Conservation (phyloP, 2,329 filamentous ascomycete species). For the Fusarium sp. region DNA sequence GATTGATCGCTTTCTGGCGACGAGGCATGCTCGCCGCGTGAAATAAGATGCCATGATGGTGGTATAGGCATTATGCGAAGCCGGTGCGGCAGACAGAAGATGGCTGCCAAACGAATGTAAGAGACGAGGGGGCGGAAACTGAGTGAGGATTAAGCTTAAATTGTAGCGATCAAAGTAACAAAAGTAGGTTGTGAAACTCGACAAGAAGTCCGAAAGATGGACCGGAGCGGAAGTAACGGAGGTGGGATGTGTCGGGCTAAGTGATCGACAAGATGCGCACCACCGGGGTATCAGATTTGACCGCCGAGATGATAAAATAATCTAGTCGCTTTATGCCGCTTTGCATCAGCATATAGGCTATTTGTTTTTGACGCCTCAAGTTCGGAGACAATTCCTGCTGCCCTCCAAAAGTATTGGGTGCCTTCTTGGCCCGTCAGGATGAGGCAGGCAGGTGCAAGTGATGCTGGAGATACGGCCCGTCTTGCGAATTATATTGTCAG, state of each 20-base stretch:
- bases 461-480: not conserved
- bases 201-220: conserved; percentile 37
- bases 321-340: not conserved
- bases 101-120: conserved; percentile 1
- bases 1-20: conserved; percentile 35
- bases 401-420: conserved; percentile 2
- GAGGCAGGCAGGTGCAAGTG: not conserved
- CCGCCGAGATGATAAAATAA: not conserved
- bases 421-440: conserved; percentile 2
- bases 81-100: conserved; percentile 6
- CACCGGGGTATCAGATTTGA: not conserved
- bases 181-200: conserved; percentile 14
- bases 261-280: conserved; percentile 26
- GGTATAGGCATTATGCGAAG: conserved; percentile 28
- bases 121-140: not conserved
- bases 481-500: not conserved
- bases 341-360: not conserved
- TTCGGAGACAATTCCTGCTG: not conserved
- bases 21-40: conserved; percentile 42
- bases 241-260: conserved; percentile 21
- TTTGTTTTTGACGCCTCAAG: not conserved
- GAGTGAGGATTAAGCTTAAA: conserved; percentile 28
- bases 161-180: conserved; percentile 6
- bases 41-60: conserved; percentile 20
- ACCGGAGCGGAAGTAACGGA: conserved; percentile 31